Evolutionary conservation across 768 basidiomycete genomes (phyloP), one percentile per base, ranked within the genome.

Genomic region (Dictyophora rubrovolvata): DNA sequence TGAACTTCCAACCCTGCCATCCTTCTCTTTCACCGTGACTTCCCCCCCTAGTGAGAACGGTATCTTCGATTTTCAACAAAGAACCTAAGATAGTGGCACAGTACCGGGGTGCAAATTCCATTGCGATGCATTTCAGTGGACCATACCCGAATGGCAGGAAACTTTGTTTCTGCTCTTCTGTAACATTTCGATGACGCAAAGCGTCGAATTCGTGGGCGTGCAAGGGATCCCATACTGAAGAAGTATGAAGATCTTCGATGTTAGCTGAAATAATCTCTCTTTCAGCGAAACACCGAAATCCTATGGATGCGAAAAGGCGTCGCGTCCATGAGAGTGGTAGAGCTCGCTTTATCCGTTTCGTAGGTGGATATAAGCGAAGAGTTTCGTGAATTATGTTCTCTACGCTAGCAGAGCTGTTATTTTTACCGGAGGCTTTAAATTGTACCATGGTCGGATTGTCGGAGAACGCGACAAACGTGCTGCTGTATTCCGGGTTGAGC

Each of bases 341-440:
- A 20, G 46, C 59, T 23, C 76, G 74, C 18, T 70, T 67, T 42
- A 83, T 79, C 22, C 71, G 76, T 53, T 72, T 74, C 1, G 78
- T 78, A 0, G 81, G 81, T 1, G 81, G 81, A 64, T 79, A 67
- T 1, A 82, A 69, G 0, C 81, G 71, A 68, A 82, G 72, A 6
- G 71, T 67, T 64, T 82, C 81, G 21, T 64, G 62, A 0, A 82
- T 66, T 54, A 79, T 66, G 2, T 66, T 67, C 53, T 74, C 68
- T 22, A 69, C 70, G 42, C 73, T 74, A 6, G 73, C 67, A n/a
- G 52, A 28, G 10, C 54, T 64, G 1, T 58, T 36, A 14, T 48
- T 28, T 5, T 56, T 21, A 33, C 61, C 61, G 8, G 22, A 60
- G 10, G 14, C 21, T n/a, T 55, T 56, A 63, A 79, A 79, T 20